phyloP scores from a whole-genome alignment of 2,329 filamentous ascomycete species.

The Fusarium lyarnte region DNA sequence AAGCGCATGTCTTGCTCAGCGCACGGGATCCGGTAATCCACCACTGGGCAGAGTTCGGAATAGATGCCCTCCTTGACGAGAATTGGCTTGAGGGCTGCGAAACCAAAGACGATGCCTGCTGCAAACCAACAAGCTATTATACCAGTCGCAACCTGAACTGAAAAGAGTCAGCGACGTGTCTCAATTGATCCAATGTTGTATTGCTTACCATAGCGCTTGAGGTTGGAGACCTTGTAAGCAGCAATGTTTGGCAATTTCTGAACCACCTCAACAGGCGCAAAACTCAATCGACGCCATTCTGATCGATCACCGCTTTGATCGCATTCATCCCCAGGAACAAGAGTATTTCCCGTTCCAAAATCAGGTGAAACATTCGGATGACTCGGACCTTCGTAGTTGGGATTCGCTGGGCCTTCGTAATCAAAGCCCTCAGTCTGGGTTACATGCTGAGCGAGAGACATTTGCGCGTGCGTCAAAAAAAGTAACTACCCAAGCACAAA shows the following conservation, averaged over 20 bases:
- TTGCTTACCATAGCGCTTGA: conserved; percentile 27
- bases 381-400: conserved; percentile 23
- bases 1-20: conserved; percentile 65
- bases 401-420: conserved; percentile 45
- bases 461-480: conserved; percentile 23
- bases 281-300: conserved; percentile 44
- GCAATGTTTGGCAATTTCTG: conserved; percentile 42
- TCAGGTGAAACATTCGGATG: background rate
- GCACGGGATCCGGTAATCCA: conserved; percentile 51
- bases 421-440: conserved; percentile 54
- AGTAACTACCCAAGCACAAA: background rate
- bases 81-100: conserved; percentile 83
- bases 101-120: conserved; percentile 83
- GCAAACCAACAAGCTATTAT: conserved; percentile 79
- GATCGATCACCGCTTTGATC: conserved; percentile 15
- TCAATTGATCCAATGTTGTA: no score
- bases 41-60: conserved; percentile 64
- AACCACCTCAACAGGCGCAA: conserved; percentile 40
- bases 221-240: conserved; percentile 46
- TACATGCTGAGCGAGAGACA: conserved; percentile 57
- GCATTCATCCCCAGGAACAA: background rate
- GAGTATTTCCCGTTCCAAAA: background rate
- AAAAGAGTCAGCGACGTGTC: background rate
- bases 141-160: conserved; percentile 75
- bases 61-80: conserved; percentile 80